Evolutionary conservation across 2,329 filamentous ascomycete genomes (phyloP).

Genomic region (Celoporthe dispersa): DNA sequence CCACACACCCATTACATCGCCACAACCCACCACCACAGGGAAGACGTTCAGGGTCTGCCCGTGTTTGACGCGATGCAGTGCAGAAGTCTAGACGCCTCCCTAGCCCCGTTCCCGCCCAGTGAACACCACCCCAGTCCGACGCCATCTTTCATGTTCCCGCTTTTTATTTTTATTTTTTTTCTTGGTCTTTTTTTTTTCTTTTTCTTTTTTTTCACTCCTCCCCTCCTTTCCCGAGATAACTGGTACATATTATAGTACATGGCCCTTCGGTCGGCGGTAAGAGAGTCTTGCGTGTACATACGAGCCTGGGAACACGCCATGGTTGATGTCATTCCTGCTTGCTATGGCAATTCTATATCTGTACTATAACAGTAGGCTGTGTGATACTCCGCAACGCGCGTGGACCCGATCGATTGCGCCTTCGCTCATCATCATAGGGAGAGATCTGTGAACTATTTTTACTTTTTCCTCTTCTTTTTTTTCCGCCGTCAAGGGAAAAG

Average conservation of each 20-base stretch:
- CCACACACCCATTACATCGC: not conserved
- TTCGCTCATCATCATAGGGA: not conserved
- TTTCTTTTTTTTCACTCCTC: too few relatives aligned
- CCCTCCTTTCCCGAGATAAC: not conserved
- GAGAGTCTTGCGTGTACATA: not conserved
- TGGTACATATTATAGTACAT: not conserved
- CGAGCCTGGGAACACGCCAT: not conserved
- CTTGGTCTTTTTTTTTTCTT: not conserved
- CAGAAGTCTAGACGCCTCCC: conserved; percentile 17
- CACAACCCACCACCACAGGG: not conserved
- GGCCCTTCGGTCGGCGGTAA: not conserved
- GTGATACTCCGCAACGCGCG: not conserved
- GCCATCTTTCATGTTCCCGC: conserved; percentile 9
- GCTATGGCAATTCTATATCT: not conserved
- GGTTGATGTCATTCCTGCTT: not conserved
- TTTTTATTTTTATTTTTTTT: not conserved
- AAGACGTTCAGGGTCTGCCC: conserved; percentile 19
- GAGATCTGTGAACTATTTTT: not conserved
- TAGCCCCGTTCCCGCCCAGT: conserved; percentile 8
- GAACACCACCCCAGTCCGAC: conserved; percentile 12
- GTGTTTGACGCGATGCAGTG: conserved; percentile 24
- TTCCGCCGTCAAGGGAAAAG: too few relatives aligned
- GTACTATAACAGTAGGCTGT: not conserved
- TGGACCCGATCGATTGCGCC: not conserved
- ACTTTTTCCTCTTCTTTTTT: too few relatives aligned